Evolutionary conservation across 2,329 filamentous ascomycete genomes (phyloP), one percentile per base, ranked within the genome.

Genomic region (Lasiodiplodia sp.): DNA sequence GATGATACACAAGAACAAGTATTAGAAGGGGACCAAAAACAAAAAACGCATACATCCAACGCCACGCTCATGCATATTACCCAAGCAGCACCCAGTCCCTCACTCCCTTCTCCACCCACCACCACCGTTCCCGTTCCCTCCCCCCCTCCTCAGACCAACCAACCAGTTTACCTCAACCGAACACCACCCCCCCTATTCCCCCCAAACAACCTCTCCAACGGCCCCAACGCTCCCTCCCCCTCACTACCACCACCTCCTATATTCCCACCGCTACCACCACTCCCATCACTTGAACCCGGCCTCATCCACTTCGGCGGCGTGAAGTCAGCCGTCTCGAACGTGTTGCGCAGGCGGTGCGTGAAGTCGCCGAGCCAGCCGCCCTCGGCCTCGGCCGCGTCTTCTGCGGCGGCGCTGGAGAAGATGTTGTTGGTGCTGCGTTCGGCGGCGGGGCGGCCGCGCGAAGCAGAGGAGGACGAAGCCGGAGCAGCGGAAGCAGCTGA

Each of bases 261-360:
- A 2, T 34, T 37, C 18, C 55, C 55, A 12, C 71, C 34, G 4
- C 71, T 66, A 11, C 70, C 47, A 4, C 74, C 68, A 23, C 65
- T 57, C 37, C 47, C 44, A 38, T 53, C 47, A 11, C 62, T 53
- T 18, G 40, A 44, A 8, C 51, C 64, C 3, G 51, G 64, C 73
- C 89, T 87, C 71, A 97, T 83, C 94, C 94, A 98, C 71, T 90
- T 90, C 0, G 96, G 95, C 37, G 90, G 86, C 65, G 94, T 56
- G 47, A 80, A 74, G 25, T 80, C 78, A 1, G 93, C 86, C 0
- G 89, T 91, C 70, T 98, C 95, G 65, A 98, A 88, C 0, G 96
- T 98, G 76, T 99, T 99, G 80, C 90, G 92, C 73, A 99, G 90
- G 44, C 95, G 87, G 76, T 96, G 92, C 0, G 92, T 90, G 70